Base-by-base conservation (phyloP, 2,329 filamentous ascomycete genomes). In the Xylaria multiplex region DNA sequence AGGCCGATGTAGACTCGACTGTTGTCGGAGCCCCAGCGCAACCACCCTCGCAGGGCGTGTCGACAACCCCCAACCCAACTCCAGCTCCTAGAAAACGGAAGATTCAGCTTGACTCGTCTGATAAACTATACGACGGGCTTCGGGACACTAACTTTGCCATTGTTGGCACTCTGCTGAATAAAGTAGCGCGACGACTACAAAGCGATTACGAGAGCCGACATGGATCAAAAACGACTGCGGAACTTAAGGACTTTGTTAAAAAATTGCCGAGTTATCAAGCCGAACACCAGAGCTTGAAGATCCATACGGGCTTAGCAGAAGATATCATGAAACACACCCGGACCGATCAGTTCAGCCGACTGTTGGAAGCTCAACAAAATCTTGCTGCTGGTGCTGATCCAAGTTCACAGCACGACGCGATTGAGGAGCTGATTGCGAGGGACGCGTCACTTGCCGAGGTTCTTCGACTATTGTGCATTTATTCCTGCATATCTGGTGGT, bases 61-160 rank as follows among this genome's bases (percentile, higher is more conserved):
- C 87, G 63, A 84, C 87, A 58, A 84, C 84, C 7, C 82, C 90
- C 19, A 82, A 85, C 49, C 79, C 86, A 13, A 73, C 79, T 79
- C 77, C 84, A 64, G 79, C 90, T 80, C 80, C 89, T 79, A 83
- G 90, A 75, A 97, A 97, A 78, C 89, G 93, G 60, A 97, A 96
- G 73, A 90, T 99, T 52, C 87, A 92, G 73, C 86, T 99, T 1
- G 95, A 98, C 77, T 92, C 92, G 2, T 93, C 91, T 14, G 96
- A 99, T 77, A 91, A 92, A 70, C 84, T 99, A 11, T 99, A 95
- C 76, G 89, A 90, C 54, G 91, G 96, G 71, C 84, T 99, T 3
- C 90, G 95, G 62, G 93, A 98, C 77, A 90, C 92, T 46, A 99
- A 99, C 77, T 99, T 98, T 77, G 95, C 94, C 42, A 93, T 97